Evolutionary conservation across 1,139 yeast species (phyloP).

Genomic region (Diutina pseudorugosa): DNA sequence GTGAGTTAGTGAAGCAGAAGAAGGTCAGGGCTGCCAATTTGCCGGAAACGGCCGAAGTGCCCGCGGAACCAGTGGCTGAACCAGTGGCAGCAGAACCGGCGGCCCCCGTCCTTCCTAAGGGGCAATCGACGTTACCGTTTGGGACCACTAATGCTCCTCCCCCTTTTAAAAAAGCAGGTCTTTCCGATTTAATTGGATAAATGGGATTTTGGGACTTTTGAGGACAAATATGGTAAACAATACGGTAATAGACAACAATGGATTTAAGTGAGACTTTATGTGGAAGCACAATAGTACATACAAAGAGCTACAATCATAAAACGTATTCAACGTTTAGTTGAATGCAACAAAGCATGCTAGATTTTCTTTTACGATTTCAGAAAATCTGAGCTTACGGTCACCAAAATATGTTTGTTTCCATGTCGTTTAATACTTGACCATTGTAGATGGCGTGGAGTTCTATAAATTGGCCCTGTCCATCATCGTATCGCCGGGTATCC

Average conservation of each 20-base stretch:
- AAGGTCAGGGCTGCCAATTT: slow-evolving; percentile 19
- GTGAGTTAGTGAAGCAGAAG: slow-evolving; percentile 36
- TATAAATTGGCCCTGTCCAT: too few species aligned
- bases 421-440: too few species aligned
- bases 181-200: slow-evolving; percentile 22
- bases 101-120: slow-evolving; percentile 7
- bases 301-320: too few species aligned
- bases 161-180: slow-evolving; percentile 22
- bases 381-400: too few species aligned
- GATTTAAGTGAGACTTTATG: too few species aligned
- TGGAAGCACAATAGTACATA: too few species aligned
- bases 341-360: too few species aligned
- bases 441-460: background rate
- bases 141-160: background rate
- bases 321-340: too few species aligned
- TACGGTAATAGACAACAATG: background rate
- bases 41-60: slow-evolving; percentile 7
- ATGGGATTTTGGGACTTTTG: slow-evolving; percentile 8
- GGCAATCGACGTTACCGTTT: slow-evolving; percentile 9
- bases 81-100: background rate
- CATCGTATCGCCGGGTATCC: background rate
- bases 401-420: too few species aligned
- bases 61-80: slow-evolving; percentile 6
- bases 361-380: too few species aligned
- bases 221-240: too few species aligned